phyloP scores from a whole-genome alignment of 345 rosid species.

The Brassica napus region Da-Ae NC_063447.1:5215001-5215500 shows the following conservation, averaged over 20 bases:
- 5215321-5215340: conserved; percentile 40
- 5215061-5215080: conserved; percentile 51
- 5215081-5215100: conserved; percentile 62
- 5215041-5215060: conserved; percentile 40
- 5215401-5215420: conserved; percentile 25
- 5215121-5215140: conserved; percentile 85
- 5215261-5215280: conserved; percentile 61
- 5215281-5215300: conserved; percentile 45
- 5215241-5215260: conserved; percentile 81
- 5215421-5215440: conserved; percentile 10
- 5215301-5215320: conserved; percentile 43
- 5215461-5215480: conserved; percentile 46
- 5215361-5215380: conserved; percentile 48
- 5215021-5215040: conserved; percentile 47
- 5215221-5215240: conserved; percentile 73
- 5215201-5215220: conserved; percentile 59
- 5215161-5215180: conserved; percentile 9
- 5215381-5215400: conserved; percentile 31
- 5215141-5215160: conserved; percentile 78
- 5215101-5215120: conserved; percentile 60
- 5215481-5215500: conserved; percentile 61
- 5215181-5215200: not conserved
- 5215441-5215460: conserved; percentile 45
- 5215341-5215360: conserved; percentile 45
- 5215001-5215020: conserved; percentile 11